Evolutionary conservation across 495 filamentous ascomycete genomes (phyloP).

Genomic region (Filosporella fistucella): DNA sequence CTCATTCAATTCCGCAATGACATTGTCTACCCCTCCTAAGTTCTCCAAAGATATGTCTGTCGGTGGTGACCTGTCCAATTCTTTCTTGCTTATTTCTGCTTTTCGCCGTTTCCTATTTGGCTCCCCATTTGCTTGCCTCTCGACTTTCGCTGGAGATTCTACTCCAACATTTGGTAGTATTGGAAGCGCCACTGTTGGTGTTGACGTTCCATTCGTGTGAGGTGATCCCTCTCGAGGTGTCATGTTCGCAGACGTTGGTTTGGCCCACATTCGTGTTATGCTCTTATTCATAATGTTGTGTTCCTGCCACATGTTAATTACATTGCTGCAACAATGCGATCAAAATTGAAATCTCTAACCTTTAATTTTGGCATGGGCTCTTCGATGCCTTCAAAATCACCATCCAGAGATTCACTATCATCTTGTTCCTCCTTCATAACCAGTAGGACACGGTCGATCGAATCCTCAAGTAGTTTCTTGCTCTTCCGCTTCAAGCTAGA

Average conservation of each 20-base stretch:
- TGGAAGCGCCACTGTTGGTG: slow-evolving; percentile 16
- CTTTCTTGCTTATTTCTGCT: slow-evolving; percentile 34
- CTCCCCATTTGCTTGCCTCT: slow-evolving; percentile 59
- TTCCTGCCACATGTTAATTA: slow-evolving; percentile 33
- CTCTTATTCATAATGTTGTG: slow-evolving; percentile 71
- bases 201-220: slow-evolving; percentile 16
- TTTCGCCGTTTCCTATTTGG: slow-evolving; percentile 63
- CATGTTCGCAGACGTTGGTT: slow-evolving; percentile 33
- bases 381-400: slow-evolving; percentile 60
- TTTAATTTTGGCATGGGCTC: slow-evolving; percentile 24
- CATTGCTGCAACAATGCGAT: not conserved
- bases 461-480: slow-evolving; percentile 75
- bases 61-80: slow-evolving; percentile 64
- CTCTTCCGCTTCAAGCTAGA: slow-evolving; percentile 76
- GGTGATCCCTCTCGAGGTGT: slow-evolving; percentile 18
- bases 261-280: slow-evolving; percentile 66
- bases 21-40: slow-evolving; percentile 79
- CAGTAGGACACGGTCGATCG: slow-evolving; percentile 78
- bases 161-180: slow-evolving; percentile 25
- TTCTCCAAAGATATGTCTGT: slow-evolving; percentile 72
- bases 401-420: slow-evolving; percentile 56
- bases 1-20: slow-evolving; percentile 72
- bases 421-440: slow-evolving; percentile 64
- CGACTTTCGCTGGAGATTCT: slow-evolving; percentile 22
- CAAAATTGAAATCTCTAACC: slow-evolving; percentile 8